A percentile compares a stretch with the other conserved stretches of the same genome.
Evolutionary conservation across 1,284 basidiomycete genomes (phyloP).

Genomic region (Porogramme epimiltina): DNA sequence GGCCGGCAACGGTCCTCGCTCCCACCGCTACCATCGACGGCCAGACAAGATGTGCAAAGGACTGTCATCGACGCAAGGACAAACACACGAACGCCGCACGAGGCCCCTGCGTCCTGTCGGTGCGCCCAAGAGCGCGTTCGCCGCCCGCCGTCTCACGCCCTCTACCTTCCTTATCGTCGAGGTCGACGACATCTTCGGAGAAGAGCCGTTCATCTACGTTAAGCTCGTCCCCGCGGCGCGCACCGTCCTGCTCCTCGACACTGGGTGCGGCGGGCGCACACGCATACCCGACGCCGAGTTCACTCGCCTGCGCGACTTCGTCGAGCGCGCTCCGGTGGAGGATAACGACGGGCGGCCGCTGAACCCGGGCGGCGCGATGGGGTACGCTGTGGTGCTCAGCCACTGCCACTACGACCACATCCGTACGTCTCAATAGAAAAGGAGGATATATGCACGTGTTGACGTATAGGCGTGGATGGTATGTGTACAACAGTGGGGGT

Average conservation of each 20-base stretch:
- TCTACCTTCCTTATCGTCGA: conserved; percentile 55
- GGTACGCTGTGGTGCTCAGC: conserved; percentile 49
- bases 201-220: conserved; percentile 56
- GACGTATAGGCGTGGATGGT: neutral
- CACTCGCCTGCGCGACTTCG: conserved; percentile 47
- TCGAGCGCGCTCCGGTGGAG: conserved; percentile 45
- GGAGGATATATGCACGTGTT: neutral
- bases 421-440: conserved; percentile 34
- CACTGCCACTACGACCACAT: conserved; percentile 65
- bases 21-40: no score
- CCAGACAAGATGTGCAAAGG: neutral
- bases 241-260: conserved; percentile 52
- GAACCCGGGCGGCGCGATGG: conserved; percentile 42
- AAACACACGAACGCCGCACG: neutral
- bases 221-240: conserved; percentile 42
- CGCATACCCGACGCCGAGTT: conserved; percentile 40
- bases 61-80: neutral
- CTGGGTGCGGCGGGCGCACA: conserved; percentile 53
- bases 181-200: conserved; percentile 50
- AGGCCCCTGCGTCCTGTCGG: neutral
- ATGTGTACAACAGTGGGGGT: conserved; percentile 44
- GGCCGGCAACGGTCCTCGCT: no score
- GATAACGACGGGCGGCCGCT: conserved; percentile 46
- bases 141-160: conserved; percentile 42
- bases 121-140: conserved; percentile 36